Base-by-base conservation (phyloP, 257 asterid genomes). In the Lantana camara region DNA sequence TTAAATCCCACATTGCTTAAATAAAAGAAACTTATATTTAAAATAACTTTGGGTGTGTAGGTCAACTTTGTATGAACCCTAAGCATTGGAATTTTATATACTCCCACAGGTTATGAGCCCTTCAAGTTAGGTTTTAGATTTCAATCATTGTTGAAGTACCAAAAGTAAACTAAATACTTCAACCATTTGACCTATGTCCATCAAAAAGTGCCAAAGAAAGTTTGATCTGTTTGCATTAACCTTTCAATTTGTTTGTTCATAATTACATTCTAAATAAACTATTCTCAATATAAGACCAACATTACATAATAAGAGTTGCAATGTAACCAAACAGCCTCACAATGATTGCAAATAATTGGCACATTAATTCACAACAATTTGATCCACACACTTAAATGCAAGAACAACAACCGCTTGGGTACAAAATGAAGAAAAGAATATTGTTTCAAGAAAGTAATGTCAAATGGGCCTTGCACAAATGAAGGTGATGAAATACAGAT, bases 321-420 rank as follows among this genome's bases (percentile, higher is more conserved):
- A n/a, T n/a, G n/a, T n/a, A n/a, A n/a, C n/a, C n/a, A 11, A 47
- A 20, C 1, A 0, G 1, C 35, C 15, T 16, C 13, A 14, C 45
- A 17, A 40, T 41, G 19, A 40, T 40, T 50, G 47, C n/a, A 34
- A 73, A 67, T 67, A 73, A 52, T 71, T 67, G 64, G 14, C 72
- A 63, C 32, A 59, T 55, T 47, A 50, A 63, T 67, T 52, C 77
- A 53, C 72, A 71, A 67, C 49, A 63, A 71, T 64, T 73, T 38
- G 21, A 35, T 35, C 40, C 44, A 47, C 32, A 27, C 32, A 27
- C 32, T n/a, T n/a, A n/a, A n/a, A n/a, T n/a, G 67, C 79, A 47
- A 62, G 32, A 58, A 35, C 47, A 69, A 12, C 21, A 55, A 57
- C 69, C 51, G 29, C 27, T 56, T 21, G 30, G 29, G 42, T 23